These are phyloP conservation scores for Colletotrichum karsti DNA, from an alignment of 2,329 filamentous ascomycete species.

Conservation along the genomic window DNA sequence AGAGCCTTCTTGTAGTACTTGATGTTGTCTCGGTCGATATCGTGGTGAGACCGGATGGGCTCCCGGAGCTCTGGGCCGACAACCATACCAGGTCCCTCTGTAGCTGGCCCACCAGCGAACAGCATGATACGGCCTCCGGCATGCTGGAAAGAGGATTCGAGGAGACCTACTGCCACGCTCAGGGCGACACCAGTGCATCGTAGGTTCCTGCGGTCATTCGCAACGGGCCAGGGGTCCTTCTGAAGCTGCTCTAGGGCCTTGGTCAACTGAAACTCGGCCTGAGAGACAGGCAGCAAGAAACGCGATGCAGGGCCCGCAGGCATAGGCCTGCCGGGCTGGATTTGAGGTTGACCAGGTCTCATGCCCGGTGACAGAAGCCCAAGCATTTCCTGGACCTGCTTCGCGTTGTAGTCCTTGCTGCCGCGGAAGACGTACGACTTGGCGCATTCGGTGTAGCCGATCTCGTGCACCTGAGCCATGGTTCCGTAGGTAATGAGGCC, in stretches of 20 bases:
- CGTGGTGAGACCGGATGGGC: constrained; percentile 96
- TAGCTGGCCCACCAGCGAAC: constrained; percentile 93
- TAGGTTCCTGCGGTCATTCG: constrained; percentile 88
- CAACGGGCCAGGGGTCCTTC: constrained; percentile 96
- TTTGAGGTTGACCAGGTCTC: constrained; percentile 77
- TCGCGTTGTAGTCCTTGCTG: constrained; percentile 97
- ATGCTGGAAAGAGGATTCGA: constrained; percentile 96
- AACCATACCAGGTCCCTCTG: constrained; percentile 95
- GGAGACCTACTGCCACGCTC: constrained; percentile 89
- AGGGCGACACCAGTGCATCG: constrained; percentile 97
- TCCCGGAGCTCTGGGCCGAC: constrained; percentile 95
- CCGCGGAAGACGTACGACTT: constrained; percentile 99
- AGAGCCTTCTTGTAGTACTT: constrained; percentile 99
- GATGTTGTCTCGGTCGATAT: constrained; percentile 98
- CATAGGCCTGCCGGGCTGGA: constrained; percentile 78
- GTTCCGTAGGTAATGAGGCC: constrained; percentile 90
- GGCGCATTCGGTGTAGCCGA: constrained; percentile 96
- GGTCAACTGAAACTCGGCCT: constrained; percentile 97
- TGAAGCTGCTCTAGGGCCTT: constrained; percentile 95
- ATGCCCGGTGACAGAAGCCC: constrained; percentile 78
- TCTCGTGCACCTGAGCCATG: constrained; percentile 97
- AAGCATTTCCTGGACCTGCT: constrained; percentile 99
- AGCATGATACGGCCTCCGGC: constrained; percentile 96
- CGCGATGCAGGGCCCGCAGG: constrained; percentile 84
- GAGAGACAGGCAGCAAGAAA: constrained; percentile 92